Percentiles rank a stretch among this genome's conserved stretches.
Conservation (phyloP, 805 yeast genomes). For the Yarrowia keelungensis region DNA sequence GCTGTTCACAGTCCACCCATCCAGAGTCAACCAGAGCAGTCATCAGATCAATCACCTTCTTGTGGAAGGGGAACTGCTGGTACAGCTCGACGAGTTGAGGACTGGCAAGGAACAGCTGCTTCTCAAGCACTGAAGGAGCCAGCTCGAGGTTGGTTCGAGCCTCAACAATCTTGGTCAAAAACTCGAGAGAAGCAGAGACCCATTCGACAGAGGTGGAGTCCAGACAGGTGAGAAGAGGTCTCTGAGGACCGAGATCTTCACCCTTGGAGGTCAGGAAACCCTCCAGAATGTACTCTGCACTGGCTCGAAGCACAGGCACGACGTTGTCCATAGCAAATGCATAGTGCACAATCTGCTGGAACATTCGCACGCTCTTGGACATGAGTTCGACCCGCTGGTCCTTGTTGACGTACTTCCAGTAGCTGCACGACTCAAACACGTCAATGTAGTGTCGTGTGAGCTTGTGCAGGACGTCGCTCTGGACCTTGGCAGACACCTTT, state of each 20-base stretch:
- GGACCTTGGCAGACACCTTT: constrained; percentile 53
- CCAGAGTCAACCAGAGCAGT: constrained; percentile 50
- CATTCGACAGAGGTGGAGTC: constrained; percentile 59
- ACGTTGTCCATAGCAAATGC: constrained; percentile 64
- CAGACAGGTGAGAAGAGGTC: constrained; percentile 61
- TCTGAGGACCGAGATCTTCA: constrained; percentile 60
- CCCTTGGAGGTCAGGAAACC: constrained; percentile 63
- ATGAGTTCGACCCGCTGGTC: constrained; percentile 70
- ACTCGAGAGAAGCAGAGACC: constrained; percentile 59
- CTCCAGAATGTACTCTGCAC: constrained; percentile 60
- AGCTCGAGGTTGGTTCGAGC: constrained; percentile 60
- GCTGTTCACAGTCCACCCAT: constrained; percentile 58
- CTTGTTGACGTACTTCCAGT: constrained; percentile 68
- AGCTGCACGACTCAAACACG: constrained; percentile 74
- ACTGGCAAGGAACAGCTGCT: constrained; percentile 60
- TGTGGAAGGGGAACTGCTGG: constrained; percentile 57
- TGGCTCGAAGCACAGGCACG: constrained; percentile 58
- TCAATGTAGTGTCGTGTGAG: constrained; percentile 64
- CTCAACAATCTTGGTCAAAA: constrained; percentile 63
- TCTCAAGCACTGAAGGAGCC: constrained; percentile 71
- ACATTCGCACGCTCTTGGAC: constrained; percentile 58
- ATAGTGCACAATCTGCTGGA: constrained; percentile 60
- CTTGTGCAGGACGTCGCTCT: constrained; percentile 62
- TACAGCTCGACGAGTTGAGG: constrained; percentile 66
- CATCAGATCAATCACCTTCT: constrained; percentile 61